These are phyloP conservation scores for Apophysomyces variabilis DNA, from an alignment of 371 early-diverging fungal genomes.

Conservation along the genomic window DNA sequence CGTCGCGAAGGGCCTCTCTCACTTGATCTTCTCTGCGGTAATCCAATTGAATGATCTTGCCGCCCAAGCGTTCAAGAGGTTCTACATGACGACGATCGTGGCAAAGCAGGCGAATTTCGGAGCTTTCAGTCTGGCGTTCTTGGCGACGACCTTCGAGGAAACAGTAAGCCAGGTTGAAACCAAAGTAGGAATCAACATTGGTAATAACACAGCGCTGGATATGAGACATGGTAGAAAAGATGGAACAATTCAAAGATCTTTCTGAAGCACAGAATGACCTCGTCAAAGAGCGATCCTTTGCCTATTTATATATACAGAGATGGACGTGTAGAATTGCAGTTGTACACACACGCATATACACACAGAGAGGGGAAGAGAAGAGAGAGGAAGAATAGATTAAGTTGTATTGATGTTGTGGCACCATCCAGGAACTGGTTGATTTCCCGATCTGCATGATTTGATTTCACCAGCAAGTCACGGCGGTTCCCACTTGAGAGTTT, in stretches of 20 bases:
- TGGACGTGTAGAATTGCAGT: too few species aligned
- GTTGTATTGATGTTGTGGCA: neutral
- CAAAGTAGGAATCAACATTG: constrained; percentile 42
- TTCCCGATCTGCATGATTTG: constrained; percentile 8
- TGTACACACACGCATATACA: too few species aligned
- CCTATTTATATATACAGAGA: too few species aligned
- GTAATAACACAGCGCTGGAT: constrained; percentile 33
- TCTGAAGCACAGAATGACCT: too few species aligned
- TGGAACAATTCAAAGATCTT: too few species aligned
- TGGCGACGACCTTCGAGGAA: constrained; percentile 23
- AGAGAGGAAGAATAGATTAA: neutral
- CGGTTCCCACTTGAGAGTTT: neutral
- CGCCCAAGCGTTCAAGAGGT: constrained; percentile 32
- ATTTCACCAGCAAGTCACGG: constrained; percentile 4
- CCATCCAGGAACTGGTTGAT: neutral
- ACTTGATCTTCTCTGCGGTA: constrained; percentile 38
- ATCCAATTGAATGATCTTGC: constrained; percentile 34
- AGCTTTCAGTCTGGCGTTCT: neutral
- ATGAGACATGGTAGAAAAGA: constrained; percentile 26
- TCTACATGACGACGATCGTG: constrained; percentile 30
- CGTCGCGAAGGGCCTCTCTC: constrained; percentile 24
- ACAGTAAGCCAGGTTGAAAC: constrained; percentile 38
- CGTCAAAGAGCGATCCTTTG: too few species aligned
- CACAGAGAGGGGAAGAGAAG: neutral
- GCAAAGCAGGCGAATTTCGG: constrained; percentile 36